A percentile compares a stretch with the other conserved stretches of the same genome.
phyloP scores from a whole-genome alignment of 805 yeast genomes.

The Wickerhamomyces hampshirensis region DNA sequence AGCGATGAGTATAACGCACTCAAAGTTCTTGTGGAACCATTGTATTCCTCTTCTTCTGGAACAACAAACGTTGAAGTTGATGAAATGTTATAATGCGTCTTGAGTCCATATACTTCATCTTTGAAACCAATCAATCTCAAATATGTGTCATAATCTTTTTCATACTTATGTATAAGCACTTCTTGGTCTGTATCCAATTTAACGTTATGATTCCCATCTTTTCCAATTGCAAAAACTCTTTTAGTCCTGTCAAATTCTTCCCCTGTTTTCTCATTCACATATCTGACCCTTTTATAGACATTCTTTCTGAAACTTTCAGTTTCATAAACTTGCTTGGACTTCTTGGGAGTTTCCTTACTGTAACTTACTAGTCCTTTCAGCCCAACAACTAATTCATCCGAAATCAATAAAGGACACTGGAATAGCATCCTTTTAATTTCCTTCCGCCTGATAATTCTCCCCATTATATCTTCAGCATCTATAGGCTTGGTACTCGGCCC shows the following conservation, averaged over 20 bases:
- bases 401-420: conserved; percentile 53
- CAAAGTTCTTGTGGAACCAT: conserved; percentile 64
- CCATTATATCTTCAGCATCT: conserved; percentile 37
- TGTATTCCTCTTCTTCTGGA: conserved; percentile 55
- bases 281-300: conserved; percentile 43
- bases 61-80: conserved; percentile 58
- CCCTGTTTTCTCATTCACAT: conserved; percentile 38
- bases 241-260: conserved; percentile 33
- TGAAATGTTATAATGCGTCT: conserved; percentile 43
- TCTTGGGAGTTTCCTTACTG: conserved; percentile 45
- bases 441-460: conserved; percentile 48
- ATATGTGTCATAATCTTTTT: conserved; percentile 38
- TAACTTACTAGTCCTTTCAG: conserved; percentile 69
- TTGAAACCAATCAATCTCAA: conserved; percentile 69
- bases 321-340: conserved; percentile 49
- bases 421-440: conserved; percentile 62
- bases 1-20: conserved; percentile 63
- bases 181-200: conserved; percentile 34
- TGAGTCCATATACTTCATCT: conserved; percentile 34
- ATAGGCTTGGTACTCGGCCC: conserved; percentile 41
- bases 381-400: conserved; percentile 53
- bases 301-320: conserved; percentile 46
- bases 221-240: conserved; percentile 41
- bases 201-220: conserved; percentile 31
- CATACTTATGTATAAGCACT: conserved; percentile 28